Base-by-base conservation (phyloP, 495 filamentous ascomycete species). In the Hyaloscypha bicolor region DNA sequence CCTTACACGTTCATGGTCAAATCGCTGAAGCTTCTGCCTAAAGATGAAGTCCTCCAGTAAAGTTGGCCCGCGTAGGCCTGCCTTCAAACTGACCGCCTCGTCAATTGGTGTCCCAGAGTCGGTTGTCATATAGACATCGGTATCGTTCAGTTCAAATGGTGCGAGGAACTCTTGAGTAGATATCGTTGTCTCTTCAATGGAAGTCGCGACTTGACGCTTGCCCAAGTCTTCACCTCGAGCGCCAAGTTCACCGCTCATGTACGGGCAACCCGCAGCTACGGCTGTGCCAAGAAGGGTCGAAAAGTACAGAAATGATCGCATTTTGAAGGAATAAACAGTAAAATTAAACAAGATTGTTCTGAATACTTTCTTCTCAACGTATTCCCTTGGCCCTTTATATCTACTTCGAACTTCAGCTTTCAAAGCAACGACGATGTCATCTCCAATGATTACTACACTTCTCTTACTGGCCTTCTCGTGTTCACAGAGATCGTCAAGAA, bases 11-110 rank as follows among this genome's bases (percentile, higher is more conserved):
- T 94, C 91, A 75, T 93, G 91, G 67, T 95, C 92, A 71, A 94
- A 94, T 32, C 87, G 90, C 60, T 87, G 87, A 67, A 94, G 90
- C 80, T 93, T 94, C 67, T 93, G 90, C 29, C 91, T 85, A 76
- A 93, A 89, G 69, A 93, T 91, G 63, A 91, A 93, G 71, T 94
- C 91, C 72, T 94, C 91, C 11, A 94, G 79, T 45, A 93, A 79
- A 2, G 89, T 91, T 16, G 91, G 84, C 1, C 91, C 91, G 57
- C 91, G 83, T n/a, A 83, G 80, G 0, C 91, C 91, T 56, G 87
- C 91, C 69, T 83, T 91, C 58, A 94, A 77, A 70, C 89, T 91
- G 70, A 83, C 79, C 69, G 88, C 87, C 56, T 94, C 91, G 39
- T 79, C 80, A 59, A 94, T 90, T 0, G 89, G 90, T 12, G 88